Evolutionary conservation across 805 yeast species (phyloP).

Genomic region (Jamesozyma lodderae): DNA sequence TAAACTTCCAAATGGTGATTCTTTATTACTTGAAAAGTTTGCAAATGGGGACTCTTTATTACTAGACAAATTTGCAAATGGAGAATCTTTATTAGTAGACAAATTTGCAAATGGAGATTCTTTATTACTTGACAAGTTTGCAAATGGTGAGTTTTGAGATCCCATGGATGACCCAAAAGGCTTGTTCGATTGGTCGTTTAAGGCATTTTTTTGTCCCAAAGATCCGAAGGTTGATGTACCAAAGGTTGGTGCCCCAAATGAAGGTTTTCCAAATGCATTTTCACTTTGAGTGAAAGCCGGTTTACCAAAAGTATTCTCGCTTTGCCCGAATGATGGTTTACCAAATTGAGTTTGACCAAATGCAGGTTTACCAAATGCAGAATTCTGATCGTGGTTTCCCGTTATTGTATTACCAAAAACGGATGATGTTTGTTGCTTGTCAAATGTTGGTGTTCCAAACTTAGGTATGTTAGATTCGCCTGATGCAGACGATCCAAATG

Average conservation of each 20-base stretch:
- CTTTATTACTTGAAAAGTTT: background rate
- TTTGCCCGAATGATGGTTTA: background rate
- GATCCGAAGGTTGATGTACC: constrained; percentile 20
- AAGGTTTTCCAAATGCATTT: background rate
- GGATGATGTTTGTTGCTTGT: background rate
- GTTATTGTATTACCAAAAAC: constrained; percentile 2
- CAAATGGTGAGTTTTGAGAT: background rate
- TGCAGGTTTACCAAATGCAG: constrained; percentile 8
- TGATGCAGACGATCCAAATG: constrained; percentile 11
- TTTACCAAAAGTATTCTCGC: constrained; percentile 3
- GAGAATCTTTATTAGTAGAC: background rate
- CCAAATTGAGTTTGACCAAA: constrained; percentile 9
- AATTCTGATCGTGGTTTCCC: background rate
- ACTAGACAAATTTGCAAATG: constrained; percentile 1
- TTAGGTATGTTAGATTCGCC: constrained; percentile 16
- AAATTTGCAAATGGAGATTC: constrained; percentile 11
- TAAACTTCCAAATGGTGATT: no score
- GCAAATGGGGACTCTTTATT: constrained; percentile 1
- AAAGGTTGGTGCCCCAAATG: constrained; percentile 16
- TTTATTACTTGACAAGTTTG: background rate
- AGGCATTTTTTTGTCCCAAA: no score
- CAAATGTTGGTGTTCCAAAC: background rate
- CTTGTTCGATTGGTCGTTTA: no score
- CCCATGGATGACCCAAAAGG: background rate
- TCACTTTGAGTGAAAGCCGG: constrained; percentile 8